phyloP scores from a whole-genome alignment of 257 asterid species.

The Ehretia macrophylla region DNA sequence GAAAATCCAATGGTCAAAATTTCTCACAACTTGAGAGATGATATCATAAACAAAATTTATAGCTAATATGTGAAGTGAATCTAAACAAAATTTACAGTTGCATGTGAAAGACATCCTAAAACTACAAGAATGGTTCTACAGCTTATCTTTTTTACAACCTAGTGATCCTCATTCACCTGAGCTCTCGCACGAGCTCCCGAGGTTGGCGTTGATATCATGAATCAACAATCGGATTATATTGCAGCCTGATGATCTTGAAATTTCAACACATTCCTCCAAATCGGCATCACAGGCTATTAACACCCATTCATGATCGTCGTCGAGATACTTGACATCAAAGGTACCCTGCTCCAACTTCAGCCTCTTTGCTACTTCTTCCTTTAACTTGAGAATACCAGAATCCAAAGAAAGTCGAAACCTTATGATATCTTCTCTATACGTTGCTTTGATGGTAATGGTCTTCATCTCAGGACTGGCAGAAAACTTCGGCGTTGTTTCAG shows the following conservation, averaged over 20 bases:
- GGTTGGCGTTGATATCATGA: slow-evolving; percentile 58
- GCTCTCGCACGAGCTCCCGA: slow-evolving; percentile 86
- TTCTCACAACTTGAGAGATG: slow-evolving; percentile 12
- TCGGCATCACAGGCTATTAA: slow-evolving; percentile 68
- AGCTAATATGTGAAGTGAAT: background rate
- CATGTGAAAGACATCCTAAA: slow-evolving; percentile 26
- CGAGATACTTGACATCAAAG: slow-evolving; percentile 73
- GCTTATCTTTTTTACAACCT: slow-evolving; percentile 37
- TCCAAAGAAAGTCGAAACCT: slow-evolving; percentile 57
- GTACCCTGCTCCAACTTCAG: slow-evolving; percentile 72
- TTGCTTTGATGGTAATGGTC: slow-evolving; percentile 69
- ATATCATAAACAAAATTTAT: no score
- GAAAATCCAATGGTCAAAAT: no score
- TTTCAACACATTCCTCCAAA: slow-evolving; percentile 60
- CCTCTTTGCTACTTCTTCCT: slow-evolving; percentile 82
- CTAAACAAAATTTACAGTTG: slow-evolving; percentile 37
- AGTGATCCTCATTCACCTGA: slow-evolving; percentile 50
- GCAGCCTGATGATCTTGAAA: slow-evolving; percentile 48
- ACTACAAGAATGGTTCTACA: slow-evolving; percentile 38
- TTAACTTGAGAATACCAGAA: slow-evolving; percentile 48
- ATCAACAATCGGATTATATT: slow-evolving; percentile 58
- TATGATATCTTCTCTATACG: slow-evolving; percentile 66
- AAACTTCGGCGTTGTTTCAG: slow-evolving; percentile 32
- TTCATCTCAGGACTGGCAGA: slow-evolving; percentile 43
- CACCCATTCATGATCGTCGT: slow-evolving; percentile 92